Evolutionary conservation across 2,329 filamentous ascomycete genomes (phyloP), one percentile per base, ranked within the genome.

Genomic region (Colletotrichum aenigma): DNA sequence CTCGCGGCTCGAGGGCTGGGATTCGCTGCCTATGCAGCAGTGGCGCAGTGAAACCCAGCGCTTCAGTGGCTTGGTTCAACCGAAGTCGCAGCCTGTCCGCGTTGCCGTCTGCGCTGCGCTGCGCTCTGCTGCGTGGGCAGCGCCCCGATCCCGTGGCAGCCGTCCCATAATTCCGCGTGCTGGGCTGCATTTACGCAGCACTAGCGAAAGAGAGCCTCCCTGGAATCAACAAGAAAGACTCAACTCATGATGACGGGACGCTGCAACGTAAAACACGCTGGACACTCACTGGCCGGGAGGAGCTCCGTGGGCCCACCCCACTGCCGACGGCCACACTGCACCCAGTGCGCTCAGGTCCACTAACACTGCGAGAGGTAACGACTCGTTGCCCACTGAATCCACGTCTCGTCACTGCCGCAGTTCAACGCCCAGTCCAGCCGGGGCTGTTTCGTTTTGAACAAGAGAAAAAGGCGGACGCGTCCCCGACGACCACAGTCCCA

Each of bases 381-480:
- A 75, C 34, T 73, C 70, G 70, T 62, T 73, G 73, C 58, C 73
- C 69, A 72, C 73, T 64, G 62, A 72, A 48, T 72, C 73, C 73
- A 73, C 70, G 64, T 73, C 73, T 73, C 73, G 73, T 75, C 73
- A 69, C 73, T 75, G 73, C 73, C 73, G 73, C 73, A 75, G 64
- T 73, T 64, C 73, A 56, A 75, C 32, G 64, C 55, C 61, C 70
- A 68, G 73, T 18, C 62, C 70, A 68, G 73, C 73, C 62, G 18
- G 70, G 72, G 56, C 73, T 75, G 73, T 75, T 73, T 75, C 73
- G 73, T 75, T 70, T 71, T 76, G n/a, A 75, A 48, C 18, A 13
- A 71, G 62, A 71, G 62, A 67, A 75, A 74, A 76, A 68, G 64
- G 72, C 66, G 61, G 67, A 68, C 72, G 67, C 71, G 73, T 75